phyloP scores from a whole-genome alignment of 2,329 filamentous ascomycete species.

The Colletotrichum trifolii region DNA sequence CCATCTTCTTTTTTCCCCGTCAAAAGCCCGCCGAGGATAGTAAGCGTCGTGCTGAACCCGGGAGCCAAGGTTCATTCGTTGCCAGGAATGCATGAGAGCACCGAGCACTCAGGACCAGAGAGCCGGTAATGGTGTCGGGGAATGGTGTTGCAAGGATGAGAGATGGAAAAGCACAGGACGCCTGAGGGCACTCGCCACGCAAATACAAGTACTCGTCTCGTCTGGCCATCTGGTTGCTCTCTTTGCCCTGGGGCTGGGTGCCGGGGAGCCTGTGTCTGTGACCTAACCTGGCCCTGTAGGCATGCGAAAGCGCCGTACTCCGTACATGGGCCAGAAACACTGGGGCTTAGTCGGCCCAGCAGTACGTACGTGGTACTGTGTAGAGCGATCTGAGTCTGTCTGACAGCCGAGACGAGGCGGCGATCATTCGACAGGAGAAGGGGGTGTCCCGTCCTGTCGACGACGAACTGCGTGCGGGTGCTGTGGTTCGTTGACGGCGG shows the following conservation, averaged over 20 bases:
- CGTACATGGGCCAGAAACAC: conserved; percentile 10
- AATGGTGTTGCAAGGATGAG: conserved; percentile 22
- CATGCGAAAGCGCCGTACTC: too few species aligned
- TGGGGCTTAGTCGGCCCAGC: conserved; percentile 3
- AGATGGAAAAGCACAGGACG: conserved; percentile 31
- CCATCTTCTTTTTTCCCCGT: background rate
- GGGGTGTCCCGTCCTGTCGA: conserved; percentile 1
- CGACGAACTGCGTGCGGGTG: too few species aligned
- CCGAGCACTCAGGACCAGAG: conserved; percentile 19
- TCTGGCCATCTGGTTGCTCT: too few species aligned
- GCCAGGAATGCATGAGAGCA: conserved; percentile 1
- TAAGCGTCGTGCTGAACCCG: background rate
- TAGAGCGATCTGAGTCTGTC: background rate
- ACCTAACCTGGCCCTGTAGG: too few species aligned
- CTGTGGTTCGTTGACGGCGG: too few species aligned
- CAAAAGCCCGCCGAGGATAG: background rate
- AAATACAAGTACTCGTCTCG: too few species aligned
- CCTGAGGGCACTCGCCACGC: conserved; percentile 23
- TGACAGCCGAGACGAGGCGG: conserved; percentile 20
- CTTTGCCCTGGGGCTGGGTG: too few species aligned
- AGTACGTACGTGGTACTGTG: too few species aligned
- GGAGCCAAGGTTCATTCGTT: conserved; percentile 4
- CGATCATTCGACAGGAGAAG: conserved; percentile 8
- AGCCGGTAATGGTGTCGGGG: conserved; percentile 6
- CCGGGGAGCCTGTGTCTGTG: too few species aligned